Base-by-base conservation (phyloP, 1,284 basidiomycete genomes). In the Trametes hirsuta region DNA sequence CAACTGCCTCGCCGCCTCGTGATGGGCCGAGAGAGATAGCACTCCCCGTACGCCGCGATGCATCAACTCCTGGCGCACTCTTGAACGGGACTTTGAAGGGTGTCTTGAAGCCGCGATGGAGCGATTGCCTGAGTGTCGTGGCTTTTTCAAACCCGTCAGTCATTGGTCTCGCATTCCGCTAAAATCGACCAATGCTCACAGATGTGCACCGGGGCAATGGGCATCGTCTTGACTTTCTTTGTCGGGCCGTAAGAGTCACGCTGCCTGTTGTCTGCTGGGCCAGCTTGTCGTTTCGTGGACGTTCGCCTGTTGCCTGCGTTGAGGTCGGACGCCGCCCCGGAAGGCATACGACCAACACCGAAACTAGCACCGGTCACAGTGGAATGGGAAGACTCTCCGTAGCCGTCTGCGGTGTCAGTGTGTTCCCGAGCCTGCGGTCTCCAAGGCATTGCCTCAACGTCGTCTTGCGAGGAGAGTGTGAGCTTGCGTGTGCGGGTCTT, bases 91-190 rank as follows among this genome's bases (percentile, higher is more conserved):
- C 56, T 18, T 68, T 63, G 39, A 56, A 46, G 4, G 70, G 66
- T 1, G 68, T 68, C 47, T 71, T 72, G 67, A 84, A 84, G 0
- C 87, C 85, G 4, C 80, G 76, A 64, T 80, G 85, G 68, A 86
- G 86, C 3, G 82, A 83, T 66, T 81, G 84, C 51, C 69, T 77
- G 35, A 86, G 67, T 37, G 68, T 68, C 18, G 69, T 69, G 0
- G 74, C 78, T 36, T 79, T 80, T 44, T 14, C 14, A 21, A 10
- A 5, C 4, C 15, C 15, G 6, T 63, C 51, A 58, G 49, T 30
- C 15, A 65, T 71, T 65, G 9, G 6, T 6, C 10, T 35, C 30
- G 18, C 15, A 42, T 10, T 11, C n/a, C 2, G 2, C 40, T 39
- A 24, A 9, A 41, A 77, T 76, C 3, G 80, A 77, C 58, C 79